phyloP scores from a whole-genome alignment of 768 basidiomycete species.

The Floccularia luteovirens region DNA sequence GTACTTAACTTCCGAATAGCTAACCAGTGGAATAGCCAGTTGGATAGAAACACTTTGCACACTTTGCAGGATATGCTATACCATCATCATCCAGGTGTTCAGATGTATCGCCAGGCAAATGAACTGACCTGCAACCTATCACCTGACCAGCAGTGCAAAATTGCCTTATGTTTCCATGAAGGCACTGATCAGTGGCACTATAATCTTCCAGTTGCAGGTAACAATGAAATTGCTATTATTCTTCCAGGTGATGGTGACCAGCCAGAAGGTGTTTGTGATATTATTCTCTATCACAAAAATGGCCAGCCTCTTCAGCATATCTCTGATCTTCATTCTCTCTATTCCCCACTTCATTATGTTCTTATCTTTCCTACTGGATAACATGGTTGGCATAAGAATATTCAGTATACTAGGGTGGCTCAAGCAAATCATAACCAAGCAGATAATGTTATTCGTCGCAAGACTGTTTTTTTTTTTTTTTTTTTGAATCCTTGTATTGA shows the following conservation, averaged over 20 bases:
- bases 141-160: slow-evolving; percentile 1
- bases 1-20: slow-evolving; percentile 15
- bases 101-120: slow-evolving; percentile 15
- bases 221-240: slow-evolving; percentile 32
- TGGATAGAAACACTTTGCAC: slow-evolving; percentile 9
- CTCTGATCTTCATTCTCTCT: slow-evolving; percentile 23
- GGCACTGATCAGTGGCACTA: slow-evolving; percentile 1
- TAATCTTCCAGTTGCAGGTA: background rate
- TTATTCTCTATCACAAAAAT: slow-evolving; percentile 18
- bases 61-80: slow-evolving; percentile 12
- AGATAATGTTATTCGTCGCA: background rate
- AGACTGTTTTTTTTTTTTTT: no score
- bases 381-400: slow-evolving; percentile 24
- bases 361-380: slow-evolving; percentile 33
- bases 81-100: slow-evolving; percentile 8
- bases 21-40: slow-evolving; percentile 5
- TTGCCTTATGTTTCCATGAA: slow-evolving; percentile 3
- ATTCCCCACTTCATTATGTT: slow-evolving; percentile 32
- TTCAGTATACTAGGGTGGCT: background rate
- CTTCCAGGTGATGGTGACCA: slow-evolving; percentile 26
- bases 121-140: slow-evolving; percentile 7
- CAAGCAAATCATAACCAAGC: slow-evolving; percentile 12
- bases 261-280: slow-evolving; percentile 17
- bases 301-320: slow-evolving; percentile 19
- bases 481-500: no score